These are phyloP conservation scores for Flaveria robusta DNA, from an alignment of 129 eudicot genomes.

Conservation along the genomic window DNA sequence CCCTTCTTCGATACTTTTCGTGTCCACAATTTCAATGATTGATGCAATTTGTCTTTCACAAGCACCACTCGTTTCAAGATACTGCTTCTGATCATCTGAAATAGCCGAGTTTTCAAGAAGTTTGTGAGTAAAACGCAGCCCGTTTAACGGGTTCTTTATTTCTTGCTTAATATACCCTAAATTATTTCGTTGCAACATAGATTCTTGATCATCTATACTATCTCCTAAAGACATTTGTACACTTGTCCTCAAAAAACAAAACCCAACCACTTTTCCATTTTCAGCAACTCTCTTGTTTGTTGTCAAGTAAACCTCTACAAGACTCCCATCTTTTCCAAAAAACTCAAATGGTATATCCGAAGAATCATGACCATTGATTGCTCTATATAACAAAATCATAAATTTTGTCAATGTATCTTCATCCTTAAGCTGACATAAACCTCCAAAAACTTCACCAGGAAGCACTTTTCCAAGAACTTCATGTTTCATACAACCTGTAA, in stretches of 20 bases:
- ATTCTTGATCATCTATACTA: conserved; percentile 16
- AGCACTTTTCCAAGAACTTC: conserved; percentile 60
- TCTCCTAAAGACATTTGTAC: conserved; percentile 16
- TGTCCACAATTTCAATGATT: conserved; percentile 42
- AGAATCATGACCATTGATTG: conserved; percentile 54
- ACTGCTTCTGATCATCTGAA: conserved; percentile 56
- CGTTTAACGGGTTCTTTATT: conserved; percentile 58
- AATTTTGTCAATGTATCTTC: conserved; percentile 49
- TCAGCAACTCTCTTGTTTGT: conserved; percentile 49
- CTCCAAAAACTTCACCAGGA: conserved; percentile 69
- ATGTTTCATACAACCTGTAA: conserved; percentile 52
- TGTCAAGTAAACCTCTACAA: conserved; percentile 50
- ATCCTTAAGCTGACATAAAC: conserved; percentile 48
- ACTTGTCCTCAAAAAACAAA: conserved; percentile 54
- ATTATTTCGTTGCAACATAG: conserved; percentile 33
- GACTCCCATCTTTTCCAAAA: conserved; percentile 43
- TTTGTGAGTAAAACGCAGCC: conserved; percentile 55
- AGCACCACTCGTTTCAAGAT: conserved; percentile 58
- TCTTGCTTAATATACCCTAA: conserved; percentile 57
- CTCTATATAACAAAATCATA: conserved; percentile 49
- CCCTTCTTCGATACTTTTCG: conserved; percentile 50
- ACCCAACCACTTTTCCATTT: conserved; percentile 50
- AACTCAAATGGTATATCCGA: conserved; percentile 51
- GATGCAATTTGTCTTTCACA: conserved; percentile 62
- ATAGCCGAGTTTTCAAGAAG: conserved; percentile 48